Base-by-base conservation (phyloP, 2,329 filamentous ascomycete genomes). In the Monosporascus sp. region DNA sequence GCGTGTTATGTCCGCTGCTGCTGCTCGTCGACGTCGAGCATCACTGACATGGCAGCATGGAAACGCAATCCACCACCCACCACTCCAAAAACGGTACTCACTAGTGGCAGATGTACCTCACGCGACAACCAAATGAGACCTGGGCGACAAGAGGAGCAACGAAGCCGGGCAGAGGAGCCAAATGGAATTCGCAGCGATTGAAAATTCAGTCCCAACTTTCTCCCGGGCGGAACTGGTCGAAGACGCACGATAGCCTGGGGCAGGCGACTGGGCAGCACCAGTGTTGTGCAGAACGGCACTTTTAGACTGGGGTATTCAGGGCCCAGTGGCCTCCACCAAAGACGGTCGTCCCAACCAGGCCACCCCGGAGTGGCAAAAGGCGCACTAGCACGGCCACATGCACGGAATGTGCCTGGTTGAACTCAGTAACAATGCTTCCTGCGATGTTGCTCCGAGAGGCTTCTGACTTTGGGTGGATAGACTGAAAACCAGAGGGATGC, bases 281-380 rank as follows among this genome's bases (percentile, higher is more conserved):
- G 49, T 19, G 47, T 53, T 53, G 51, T 27, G 51, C 51, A 53
- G 44, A 45, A 53, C 52, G 52, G 52, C 52, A 50, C 37, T 50
- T 53, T 41, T 34, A 20, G 40, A 43, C 40, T 14, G 40, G 40
- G 40, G 40, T 43, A 9, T 9, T 43, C 40, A 43, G 40, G 40
- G 40, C 40, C 31, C 38, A 46, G 43, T 46, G 43, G 24, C 24
- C 24, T 19, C n/a, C 14, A 27, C 43, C 41, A 44, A 44, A 44
- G 41, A 31, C 22, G 14, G 20, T 14, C 3, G 24, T 27, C 17
- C 43, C 43, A 17, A 19, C 14, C 22, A 31, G 22, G 14, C 22
- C 24, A 46, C 24, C 20, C 40, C 19, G 22, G 22, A 43, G 31
- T 46, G 43, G 5, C 22, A 26, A 19, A n/a, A 19, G 24, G 3